Evolutionary conservation across 345 rosid species (phyloP), one percentile per base, ranked within the genome.

Genomic region (Viola odorata): DNA sequence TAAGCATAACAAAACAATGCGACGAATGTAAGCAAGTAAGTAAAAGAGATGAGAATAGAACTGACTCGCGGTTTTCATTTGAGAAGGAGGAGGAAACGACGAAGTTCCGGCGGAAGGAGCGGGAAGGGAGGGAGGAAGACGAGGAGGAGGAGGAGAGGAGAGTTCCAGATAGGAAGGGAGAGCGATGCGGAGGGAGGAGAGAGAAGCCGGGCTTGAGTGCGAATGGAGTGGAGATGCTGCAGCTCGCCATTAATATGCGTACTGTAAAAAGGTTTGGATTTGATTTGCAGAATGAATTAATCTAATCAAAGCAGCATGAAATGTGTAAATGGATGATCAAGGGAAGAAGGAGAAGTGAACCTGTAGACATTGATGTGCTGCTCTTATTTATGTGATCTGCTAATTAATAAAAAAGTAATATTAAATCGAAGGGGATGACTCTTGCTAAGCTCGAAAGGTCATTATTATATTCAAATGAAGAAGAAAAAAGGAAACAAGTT

Each of bases 41-140:
- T 3, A 15, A 53, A 41, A 57, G 57, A 50, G 4, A 11, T 57
- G 8, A 7, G 10, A 56, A n/a, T 0, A 13, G 15, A 62, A 80
- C 86, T 53, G 52, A 87, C 96, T 91, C 97, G 71, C 96, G 84
- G 71, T 88, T 88, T 53, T 88, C 89, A 53, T 88, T 85, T 17
- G 86, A 86, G 60, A 85, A 84, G 37, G 71, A 49, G 38, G 89
- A 77, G 40, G 89, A 80, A 14, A 75, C 85, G 56, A 82, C 90
- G 70, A 58, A 71, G 73, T 78, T 73, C 64, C 90, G 74, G 44
- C 75, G 76, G 52, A 75, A 70, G 73, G 61, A 68, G 44, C 75
- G 76, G 52, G 74, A 70, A 74, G 61, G 68, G 41, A 84, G 41
- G 36, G 78, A 75, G 68, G 82, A 66, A 64, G 68, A 63, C 8